A percentile compares a stretch with the other conserved stretches of the same genome.
These are phyloP conservation scores for Oryza rufipogon DNA, from an alignment of 176 grass and related monocot genomes.

Conservation along the genomic window DNA sequence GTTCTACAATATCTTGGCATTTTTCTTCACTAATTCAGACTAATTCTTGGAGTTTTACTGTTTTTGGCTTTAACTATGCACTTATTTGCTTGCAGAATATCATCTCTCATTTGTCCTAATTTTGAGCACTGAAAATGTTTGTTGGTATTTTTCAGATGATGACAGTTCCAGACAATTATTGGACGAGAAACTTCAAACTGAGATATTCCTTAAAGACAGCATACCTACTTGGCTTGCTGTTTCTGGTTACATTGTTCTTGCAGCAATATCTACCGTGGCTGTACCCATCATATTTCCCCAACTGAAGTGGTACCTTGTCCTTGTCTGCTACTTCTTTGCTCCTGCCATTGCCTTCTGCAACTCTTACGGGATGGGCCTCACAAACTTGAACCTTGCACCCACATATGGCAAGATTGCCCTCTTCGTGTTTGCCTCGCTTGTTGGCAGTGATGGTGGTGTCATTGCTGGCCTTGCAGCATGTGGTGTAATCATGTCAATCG, in stretches of 20 bases:
- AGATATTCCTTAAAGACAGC: conserved; percentile 52
- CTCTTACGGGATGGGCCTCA: conserved; percentile 54
- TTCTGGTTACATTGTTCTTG: conserved; percentile 48
- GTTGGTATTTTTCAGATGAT: conserved; percentile 15
- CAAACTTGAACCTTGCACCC: conserved; percentile 50
- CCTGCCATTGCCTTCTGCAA: conserved; percentile 60
- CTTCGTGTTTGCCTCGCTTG: conserved; percentile 43
- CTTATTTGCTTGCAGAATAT: conserved; percentile 18
- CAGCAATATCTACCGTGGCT: conserved; percentile 34
- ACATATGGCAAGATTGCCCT: conserved; percentile 52
- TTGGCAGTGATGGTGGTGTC: conserved; percentile 36
- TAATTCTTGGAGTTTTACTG: not conserved
- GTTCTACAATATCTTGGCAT: too few relatives aligned
- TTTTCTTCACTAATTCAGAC: not conserved
- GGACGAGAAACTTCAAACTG: conserved; percentile 38
- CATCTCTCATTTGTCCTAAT: not conserved
- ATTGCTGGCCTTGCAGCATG: conserved; percentile 53
- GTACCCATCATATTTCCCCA: conserved; percentile 57
- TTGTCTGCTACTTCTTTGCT: conserved; percentile 50
- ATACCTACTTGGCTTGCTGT: conserved; percentile 46
- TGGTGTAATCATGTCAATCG: conserved; percentile 50
- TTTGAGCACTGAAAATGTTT: not conserved
- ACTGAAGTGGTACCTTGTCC: conserved; percentile 55
- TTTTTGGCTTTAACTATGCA: not conserved
- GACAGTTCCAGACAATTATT: not conserved